phyloP scores from a whole-genome alignment of 2,329 filamentous ascomycete species.

The Fusarium abutilonis region DNA sequence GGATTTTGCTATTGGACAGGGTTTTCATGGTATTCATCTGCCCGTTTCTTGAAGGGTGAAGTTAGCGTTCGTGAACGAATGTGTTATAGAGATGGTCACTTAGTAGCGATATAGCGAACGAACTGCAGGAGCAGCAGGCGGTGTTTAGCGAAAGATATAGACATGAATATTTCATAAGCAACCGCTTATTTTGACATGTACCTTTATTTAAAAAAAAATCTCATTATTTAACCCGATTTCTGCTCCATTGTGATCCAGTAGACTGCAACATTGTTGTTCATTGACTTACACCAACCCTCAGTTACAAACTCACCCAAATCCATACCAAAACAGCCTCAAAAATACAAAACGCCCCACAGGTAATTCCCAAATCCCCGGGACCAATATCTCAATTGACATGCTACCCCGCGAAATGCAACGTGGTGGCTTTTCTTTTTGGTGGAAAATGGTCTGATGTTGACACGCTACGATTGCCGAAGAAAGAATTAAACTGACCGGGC shows the following conservation, averaged over 20 bases:
- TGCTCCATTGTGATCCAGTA: too few relatives aligned
- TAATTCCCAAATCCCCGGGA: slow-evolving; percentile 13
- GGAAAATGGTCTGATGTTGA: slow-evolving; percentile 43
- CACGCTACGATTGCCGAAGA: slow-evolving; percentile 12
- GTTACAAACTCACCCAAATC: not conserved
- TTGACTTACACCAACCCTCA: not conserved
- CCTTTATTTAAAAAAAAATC: too few relatives aligned
- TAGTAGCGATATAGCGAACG: not conserved
- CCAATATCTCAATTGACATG: slow-evolving; percentile 1
- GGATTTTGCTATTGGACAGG: slow-evolving; percentile 67
- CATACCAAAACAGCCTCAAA: not conserved
- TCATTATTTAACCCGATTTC: too few relatives aligned
- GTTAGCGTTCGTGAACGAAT: not conserved
- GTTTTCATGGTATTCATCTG: slow-evolving; percentile 70
- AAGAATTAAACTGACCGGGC: not conserved
- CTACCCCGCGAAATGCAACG: slow-evolving; percentile 47
- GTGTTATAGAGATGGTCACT: slow-evolving; percentile 1
- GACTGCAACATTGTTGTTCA: not conserved
- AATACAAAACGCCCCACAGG: slow-evolving; percentile 20
- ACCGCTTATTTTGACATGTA: not conserved
- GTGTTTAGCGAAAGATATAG: not conserved
- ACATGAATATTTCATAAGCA: not conserved
- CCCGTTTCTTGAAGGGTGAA: slow-evolving; percentile 11
- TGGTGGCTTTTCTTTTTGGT: slow-evolving; percentile 26
- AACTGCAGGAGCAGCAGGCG: not conserved